phyloP scores from a whole-genome alignment of 1,284 basidiomycete genomes.

The Pascua sp. region DNA sequence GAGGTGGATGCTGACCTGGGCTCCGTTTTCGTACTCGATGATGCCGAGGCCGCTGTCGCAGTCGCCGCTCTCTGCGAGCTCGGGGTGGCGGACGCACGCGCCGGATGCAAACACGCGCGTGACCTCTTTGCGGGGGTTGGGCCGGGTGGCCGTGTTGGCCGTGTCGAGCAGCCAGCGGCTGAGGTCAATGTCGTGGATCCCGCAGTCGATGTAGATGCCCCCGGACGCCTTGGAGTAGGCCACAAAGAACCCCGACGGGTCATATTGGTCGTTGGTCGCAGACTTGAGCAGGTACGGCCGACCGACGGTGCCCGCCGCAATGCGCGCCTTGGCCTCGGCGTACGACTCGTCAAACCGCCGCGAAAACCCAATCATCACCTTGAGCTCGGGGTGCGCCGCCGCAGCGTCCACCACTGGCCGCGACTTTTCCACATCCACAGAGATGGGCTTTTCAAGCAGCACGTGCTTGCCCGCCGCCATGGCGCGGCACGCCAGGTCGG shows the following conservation, averaged over 20 bases:
- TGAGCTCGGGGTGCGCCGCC: constrained; percentile 23
- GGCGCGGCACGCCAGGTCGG: constrained; percentile 21
- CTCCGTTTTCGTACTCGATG: constrained; percentile 26
- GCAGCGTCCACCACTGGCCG: constrained; percentile 26
- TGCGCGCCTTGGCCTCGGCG: constrained; percentile 17
- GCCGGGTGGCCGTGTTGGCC: background rate
- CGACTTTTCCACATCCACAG: constrained; percentile 28
- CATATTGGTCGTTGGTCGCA: constrained; percentile 32
- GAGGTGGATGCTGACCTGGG: constrained; percentile 22
- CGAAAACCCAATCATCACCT: constrained; percentile 35
- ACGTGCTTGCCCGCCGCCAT: constrained; percentile 31
- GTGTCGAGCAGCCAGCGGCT: constrained; percentile 25
- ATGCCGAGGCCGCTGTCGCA: constrained; percentile 31
- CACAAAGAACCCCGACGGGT: constrained; percentile 36
- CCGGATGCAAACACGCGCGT: constrained; percentile 28
- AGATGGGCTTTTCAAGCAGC: constrained; percentile 40
- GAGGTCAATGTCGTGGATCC: constrained; percentile 39
- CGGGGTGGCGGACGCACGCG: constrained; percentile 28
- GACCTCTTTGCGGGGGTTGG: constrained; percentile 23
- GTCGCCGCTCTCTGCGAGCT: constrained; percentile 25
- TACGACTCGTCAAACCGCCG: constrained; percentile 39
- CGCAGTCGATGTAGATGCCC: constrained; percentile 37
- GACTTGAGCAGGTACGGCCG: constrained; percentile 26
- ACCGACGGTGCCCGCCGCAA: constrained; percentile 25
- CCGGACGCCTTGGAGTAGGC: constrained; percentile 29